phyloP scores from a whole-genome alignment of 2,329 filamentous ascomycete species.

The Diaporthe caulivora region DNA sequence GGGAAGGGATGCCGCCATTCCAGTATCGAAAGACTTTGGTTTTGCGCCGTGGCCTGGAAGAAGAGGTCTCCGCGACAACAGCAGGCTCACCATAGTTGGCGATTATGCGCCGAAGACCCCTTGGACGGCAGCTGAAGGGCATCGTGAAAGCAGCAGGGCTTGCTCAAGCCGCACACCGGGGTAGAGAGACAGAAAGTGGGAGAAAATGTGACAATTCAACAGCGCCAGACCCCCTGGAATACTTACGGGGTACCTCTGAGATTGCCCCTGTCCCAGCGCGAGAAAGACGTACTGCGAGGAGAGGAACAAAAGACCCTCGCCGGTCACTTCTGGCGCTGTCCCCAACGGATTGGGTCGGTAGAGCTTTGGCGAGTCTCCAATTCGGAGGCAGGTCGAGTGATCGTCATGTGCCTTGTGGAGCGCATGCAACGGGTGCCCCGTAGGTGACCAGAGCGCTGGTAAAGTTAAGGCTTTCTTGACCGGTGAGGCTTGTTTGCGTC shows the following conservation, averaged over 20 bases:
- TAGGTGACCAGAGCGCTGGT: slow-evolving; percentile 33
- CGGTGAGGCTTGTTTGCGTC: slow-evolving; percentile 34
- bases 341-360: slow-evolving; percentile 1
- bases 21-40: background rate
- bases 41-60: background rate
- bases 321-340: background rate
- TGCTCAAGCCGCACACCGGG: slow-evolving; percentile 17
- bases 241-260: slow-evolving; percentile 24
- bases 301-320: background rate
- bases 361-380: slow-evolving; percentile 13
- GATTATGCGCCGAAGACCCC: background rate
- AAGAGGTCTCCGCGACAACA: background rate
- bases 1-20: background rate
- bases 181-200: background rate
- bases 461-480: slow-evolving; percentile 31
- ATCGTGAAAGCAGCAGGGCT: background rate
- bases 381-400: slow-evolving; percentile 24
- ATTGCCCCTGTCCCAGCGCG: slow-evolving; percentile 10
- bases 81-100: background rate
- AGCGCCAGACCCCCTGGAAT: slow-evolving; percentile 24
- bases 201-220: slow-evolving; percentile 7
- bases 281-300: background rate
- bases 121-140: background rate
- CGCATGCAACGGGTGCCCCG: slow-evolving; percentile 8
- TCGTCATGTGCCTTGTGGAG: slow-evolving; percentile 17